Evolutionary conservation across 140 eudicot genomes (phyloP).

Genomic region (Flaveria floridana): DNA sequence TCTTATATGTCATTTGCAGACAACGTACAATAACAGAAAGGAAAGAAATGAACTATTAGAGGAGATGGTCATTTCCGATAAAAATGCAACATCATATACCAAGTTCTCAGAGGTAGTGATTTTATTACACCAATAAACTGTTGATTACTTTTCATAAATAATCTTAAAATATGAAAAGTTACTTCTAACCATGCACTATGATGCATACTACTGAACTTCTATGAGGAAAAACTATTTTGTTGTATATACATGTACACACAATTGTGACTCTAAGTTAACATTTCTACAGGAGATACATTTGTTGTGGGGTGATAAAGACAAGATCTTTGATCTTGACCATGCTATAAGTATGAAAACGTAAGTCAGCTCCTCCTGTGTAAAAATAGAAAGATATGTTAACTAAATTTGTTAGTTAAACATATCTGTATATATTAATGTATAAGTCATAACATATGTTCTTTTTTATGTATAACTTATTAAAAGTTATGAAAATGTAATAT

Average conservation of each 20-base stretch:
- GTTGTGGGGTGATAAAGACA: slow-evolving; percentile 59
- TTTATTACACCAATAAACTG: not conserved
- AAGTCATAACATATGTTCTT: not conserved
- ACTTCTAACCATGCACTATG: not conserved
- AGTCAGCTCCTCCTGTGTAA: not conserved
- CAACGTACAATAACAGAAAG: slow-evolving; percentile 40
- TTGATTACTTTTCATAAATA: too few species aligned
- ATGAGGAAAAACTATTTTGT: not conserved
- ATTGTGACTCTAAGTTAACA: not conserved
- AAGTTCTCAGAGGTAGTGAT: slow-evolving; percentile 39
- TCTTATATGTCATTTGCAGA: slow-evolving; percentile 30
- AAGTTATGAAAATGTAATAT: not conserved
- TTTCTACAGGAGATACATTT: slow-evolving; percentile 42
- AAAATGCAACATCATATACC: slow-evolving; percentile 27
- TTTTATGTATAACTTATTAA: not conserved
- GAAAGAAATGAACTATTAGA: slow-evolving; percentile 51
- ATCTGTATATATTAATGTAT: too few species aligned
- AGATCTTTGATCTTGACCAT: slow-evolving; percentile 39
- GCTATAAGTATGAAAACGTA: slow-evolving; percentile 45
- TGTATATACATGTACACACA: not conserved
- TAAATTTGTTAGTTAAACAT: not conserved
- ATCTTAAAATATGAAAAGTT: too few species aligned
- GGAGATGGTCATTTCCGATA: slow-evolving; percentile 42
- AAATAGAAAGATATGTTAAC: not conserved
- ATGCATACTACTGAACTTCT: not conserved